Percentiles rank a stretch among this genome's conserved stretches.
phyloP scores from a whole-genome alignment of 495 filamentous ascomycete species.

The Neurospora sp. region DNA sequence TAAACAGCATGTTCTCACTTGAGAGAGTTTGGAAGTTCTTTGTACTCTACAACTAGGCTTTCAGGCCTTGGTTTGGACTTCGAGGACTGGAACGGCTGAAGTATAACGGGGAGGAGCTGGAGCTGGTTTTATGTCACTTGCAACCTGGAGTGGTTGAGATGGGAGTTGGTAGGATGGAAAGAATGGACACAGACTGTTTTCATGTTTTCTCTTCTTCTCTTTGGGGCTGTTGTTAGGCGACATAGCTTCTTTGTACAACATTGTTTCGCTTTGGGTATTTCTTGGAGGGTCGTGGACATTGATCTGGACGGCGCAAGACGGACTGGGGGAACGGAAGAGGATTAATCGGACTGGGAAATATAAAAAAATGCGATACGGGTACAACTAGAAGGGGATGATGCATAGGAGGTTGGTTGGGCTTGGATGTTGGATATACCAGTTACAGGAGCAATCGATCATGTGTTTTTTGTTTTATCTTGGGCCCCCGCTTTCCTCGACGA shows the following conservation, averaged over 20 bases:
- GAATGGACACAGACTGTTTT: neutral
- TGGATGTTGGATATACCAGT: neutral
- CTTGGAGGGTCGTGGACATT: neutral
- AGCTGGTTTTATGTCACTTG: neutral
- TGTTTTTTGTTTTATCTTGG: neutral
- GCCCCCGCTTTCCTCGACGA: neutral
- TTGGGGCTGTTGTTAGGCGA: neutral
- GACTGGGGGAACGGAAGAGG: neutral
- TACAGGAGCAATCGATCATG: neutral
- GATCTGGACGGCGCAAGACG: neutral
- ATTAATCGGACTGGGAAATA: neutral
- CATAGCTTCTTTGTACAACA: neutral
- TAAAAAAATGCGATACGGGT: neutral
- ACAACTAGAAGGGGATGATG: neutral
- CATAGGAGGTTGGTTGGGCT: neutral
- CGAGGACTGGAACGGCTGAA: neutral
- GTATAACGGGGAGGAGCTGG: neutral
- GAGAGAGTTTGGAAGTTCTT: neutral
- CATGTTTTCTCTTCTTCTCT: neutral
- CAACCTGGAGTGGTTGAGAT: neutral
- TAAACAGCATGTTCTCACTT: neutral
- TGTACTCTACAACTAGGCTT: neutral
- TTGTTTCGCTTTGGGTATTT: neutral
- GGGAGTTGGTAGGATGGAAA: neutral
- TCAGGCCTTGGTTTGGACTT: neutral